Evolutionary conservation across 1,284 basidiomycete species (phyloP).

Genomic region (Rhodotorula sp.): DNA sequence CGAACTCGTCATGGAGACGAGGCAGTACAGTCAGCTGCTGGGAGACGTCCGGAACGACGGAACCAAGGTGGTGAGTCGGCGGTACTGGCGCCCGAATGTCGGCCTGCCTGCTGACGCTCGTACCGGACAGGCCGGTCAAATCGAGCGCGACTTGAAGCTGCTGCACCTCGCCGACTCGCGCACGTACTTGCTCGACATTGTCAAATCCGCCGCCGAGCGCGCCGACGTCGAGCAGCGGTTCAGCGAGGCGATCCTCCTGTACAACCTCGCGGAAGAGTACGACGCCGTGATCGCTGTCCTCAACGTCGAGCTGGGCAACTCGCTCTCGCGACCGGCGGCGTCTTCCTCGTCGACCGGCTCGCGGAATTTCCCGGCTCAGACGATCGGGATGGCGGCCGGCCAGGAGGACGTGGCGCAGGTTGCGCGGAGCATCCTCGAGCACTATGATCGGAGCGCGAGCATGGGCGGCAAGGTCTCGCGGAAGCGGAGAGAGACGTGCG

Average conservation of each 20-base stretch:
- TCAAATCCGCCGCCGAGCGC: conserved; percentile 74
- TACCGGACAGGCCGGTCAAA: conserved; percentile 68
- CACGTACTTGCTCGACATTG: conserved; percentile 79
- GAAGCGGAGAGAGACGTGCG: conserved; percentile 64
- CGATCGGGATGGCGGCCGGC: conserved; percentile 58
- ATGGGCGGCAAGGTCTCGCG: conserved; percentile 74
- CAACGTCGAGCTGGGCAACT: conserved; percentile 83
- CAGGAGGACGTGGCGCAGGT: conserved; percentile 70
- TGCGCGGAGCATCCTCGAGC: conserved; percentile 76
- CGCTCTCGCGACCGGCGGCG: conserved; percentile 62
- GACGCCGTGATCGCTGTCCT: conserved; percentile 83
- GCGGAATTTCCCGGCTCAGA: neutral
- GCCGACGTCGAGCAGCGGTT: conserved; percentile 68
- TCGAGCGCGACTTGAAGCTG: conserved; percentile 77
- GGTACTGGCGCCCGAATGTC: neutral
- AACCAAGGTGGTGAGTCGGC: conserved; percentile 65
- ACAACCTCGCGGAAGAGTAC: conserved; percentile 92
- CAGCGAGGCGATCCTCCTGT: conserved; percentile 89
- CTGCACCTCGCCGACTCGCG: conserved; percentile 69
- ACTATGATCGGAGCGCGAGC: conserved; percentile 79
- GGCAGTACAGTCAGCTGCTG: conserved; percentile 79
- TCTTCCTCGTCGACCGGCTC: conserved; percentile 7
- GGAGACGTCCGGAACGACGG: conserved; percentile 89
- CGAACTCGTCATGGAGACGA: conserved; percentile 82
- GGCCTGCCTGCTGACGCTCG: neutral